These are phyloP conservation scores for Erucastrum elatum DNA, from an alignment of 345 rosid species.

Conservation along the genomic window DNA sequence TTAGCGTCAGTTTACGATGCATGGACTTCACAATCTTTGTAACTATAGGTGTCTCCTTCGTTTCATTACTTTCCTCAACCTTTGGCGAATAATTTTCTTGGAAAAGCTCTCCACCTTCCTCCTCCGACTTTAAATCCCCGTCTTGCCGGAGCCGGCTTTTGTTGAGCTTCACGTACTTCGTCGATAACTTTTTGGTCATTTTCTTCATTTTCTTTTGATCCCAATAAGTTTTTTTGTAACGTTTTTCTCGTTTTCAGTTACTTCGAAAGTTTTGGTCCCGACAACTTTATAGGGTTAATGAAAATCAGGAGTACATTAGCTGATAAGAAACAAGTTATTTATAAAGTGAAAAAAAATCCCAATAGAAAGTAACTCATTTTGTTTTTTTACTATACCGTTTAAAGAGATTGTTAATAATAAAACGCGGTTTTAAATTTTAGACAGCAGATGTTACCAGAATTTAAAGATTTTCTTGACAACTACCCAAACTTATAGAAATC, in stretches of 20 bases:
- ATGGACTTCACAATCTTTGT: slow-evolving; percentile 37
- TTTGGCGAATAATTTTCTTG: background rate
- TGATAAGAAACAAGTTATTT: slow-evolving; percentile 1
- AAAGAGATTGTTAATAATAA: slow-evolving; percentile 7
- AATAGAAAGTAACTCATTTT: slow-evolving; percentile 24
- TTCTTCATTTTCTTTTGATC: slow-evolving; percentile 34
- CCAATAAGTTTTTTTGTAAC: background rate
- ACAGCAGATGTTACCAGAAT: slow-evolving; percentile 20
- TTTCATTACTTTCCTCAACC: slow-evolving; percentile 4
- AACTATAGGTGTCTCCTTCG: slow-evolving; percentile 21
- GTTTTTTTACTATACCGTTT: slow-evolving; percentile 8
- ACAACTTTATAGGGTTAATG: slow-evolving; percentile 15
- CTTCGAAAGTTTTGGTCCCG: background rate
- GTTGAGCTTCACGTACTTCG: slow-evolving; percentile 36
- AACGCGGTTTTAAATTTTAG: slow-evolving; percentile 28
- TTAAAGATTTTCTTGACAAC: slow-evolving; percentile 3
- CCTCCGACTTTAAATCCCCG: slow-evolving; percentile 22
- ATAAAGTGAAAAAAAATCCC: slow-evolving; percentile 23
- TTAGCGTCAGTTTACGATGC: slow-evolving; percentile 37
- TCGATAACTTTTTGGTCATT: slow-evolving; percentile 33
- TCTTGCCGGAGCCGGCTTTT: slow-evolving; percentile 31
- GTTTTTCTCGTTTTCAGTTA: background rate
- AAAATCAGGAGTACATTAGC: background rate
- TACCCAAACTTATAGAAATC: no score
- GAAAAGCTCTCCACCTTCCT: slow-evolving; percentile 21